Evolutionary conservation across 768 basidiomycete species (phyloP).

Genomic region (Neoboletus magnificus): DNA sequence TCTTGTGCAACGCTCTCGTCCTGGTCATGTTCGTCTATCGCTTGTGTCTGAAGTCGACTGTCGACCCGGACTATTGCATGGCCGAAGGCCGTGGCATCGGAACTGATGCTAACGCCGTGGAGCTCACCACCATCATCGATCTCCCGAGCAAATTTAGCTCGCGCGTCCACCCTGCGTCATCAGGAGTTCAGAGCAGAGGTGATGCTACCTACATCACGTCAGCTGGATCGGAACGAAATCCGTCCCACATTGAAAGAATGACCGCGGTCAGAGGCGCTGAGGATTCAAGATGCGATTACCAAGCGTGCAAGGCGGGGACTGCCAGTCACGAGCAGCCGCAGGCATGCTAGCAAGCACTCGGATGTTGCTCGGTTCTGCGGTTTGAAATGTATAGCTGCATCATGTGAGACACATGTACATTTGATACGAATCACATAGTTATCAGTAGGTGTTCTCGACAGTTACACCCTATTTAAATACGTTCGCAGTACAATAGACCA

Average conservation of each 20-base stretch:
- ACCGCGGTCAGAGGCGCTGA: background rate
- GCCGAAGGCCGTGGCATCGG: background rate
- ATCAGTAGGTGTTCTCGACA: background rate
- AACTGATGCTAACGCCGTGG: background rate
- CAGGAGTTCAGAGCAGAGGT: background rate
- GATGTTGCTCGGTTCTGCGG: background rate
- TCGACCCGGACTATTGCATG: background rate
- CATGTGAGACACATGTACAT: background rate
- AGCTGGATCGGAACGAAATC: background rate
- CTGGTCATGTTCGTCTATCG: slow-evolving; percentile 19
- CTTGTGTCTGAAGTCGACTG: background rate
- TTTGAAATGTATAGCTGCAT: background rate
- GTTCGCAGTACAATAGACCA: no score
- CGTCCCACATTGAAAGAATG: background rate
- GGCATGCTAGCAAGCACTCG: background rate
- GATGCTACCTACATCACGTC: background rate
- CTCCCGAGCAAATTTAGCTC: slow-evolving; percentile 16
- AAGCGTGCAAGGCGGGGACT: background rate
- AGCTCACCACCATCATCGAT: slow-evolving; percentile 20
- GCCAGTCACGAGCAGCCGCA: no score
- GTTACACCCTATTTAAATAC: background rate
- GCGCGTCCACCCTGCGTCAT: background rate
- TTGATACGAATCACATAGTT: background rate
- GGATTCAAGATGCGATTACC: background rate
- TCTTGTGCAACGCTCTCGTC: slow-evolving; percentile 23